Conservation (phyloP, 2,329 filamentous ascomycete species). For the Apiospora hydei region DNA sequence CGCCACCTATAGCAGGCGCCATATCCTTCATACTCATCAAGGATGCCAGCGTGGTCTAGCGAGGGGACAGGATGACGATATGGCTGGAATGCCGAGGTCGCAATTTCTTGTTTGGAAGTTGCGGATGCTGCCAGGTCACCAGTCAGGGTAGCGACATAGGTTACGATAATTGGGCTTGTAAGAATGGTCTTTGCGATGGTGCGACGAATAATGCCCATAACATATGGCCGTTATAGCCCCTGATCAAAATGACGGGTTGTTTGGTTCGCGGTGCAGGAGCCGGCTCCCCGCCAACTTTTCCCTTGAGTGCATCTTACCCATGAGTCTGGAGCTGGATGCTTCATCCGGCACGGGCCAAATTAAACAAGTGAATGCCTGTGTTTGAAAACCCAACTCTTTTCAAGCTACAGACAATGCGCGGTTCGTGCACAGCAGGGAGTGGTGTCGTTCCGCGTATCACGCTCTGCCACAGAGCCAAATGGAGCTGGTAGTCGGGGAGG, state of each 20-base stretch:
- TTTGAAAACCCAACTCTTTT: background rate
- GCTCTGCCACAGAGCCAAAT: background rate
- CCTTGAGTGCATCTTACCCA: background rate
- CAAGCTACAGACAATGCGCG: too few species aligned
- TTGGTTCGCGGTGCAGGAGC: background rate
- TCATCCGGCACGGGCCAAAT: background rate
- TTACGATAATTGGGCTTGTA: slow-evolving; percentile 1
- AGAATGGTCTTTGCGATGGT: background rate
- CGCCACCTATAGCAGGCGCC: background rate
- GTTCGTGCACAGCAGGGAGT: background rate
- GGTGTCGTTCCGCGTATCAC: background rate
- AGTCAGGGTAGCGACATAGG: background rate
- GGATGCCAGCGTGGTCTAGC: background rate
- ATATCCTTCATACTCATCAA: background rate
- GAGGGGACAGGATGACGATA: background rate
- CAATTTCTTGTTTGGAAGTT: background rate
- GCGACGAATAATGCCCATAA: slow-evolving; percentile 7
- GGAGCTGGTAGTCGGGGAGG: slow-evolving; percentile 3
- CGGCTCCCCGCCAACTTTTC: background rate
- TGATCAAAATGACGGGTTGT: background rate
- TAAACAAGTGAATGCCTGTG: background rate
- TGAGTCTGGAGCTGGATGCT: background rate
- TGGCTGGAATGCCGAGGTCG: background rate
- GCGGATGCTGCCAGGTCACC: slow-evolving; percentile 9
- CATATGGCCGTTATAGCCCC: slow-evolving; percentile 2